Percentiles rank a stretch among this genome's conserved stretches.
Evolutionary conservation across 129 eudicot species (phyloP).

Genomic region (Erigeron canadensis): DNA sequence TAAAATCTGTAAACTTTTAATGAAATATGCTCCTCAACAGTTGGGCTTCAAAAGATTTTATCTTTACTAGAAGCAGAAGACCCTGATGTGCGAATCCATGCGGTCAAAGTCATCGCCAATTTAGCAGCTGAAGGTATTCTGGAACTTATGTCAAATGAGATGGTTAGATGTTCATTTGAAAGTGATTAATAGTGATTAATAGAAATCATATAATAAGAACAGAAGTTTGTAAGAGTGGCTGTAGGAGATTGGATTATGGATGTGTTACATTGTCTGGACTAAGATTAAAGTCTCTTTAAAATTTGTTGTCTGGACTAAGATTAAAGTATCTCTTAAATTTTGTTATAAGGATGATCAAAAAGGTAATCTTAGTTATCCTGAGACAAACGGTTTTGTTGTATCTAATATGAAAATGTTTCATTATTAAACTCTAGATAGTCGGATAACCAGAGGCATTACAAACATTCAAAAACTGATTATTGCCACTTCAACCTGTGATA

Average conservation of each 20-base stretch:
- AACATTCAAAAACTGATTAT: not conserved
- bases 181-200: not conserved
- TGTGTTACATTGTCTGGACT: not conserved
- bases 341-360: not conserved
- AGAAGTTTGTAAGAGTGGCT: not conserved
- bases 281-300: not conserved
- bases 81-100: conserved; percentile 90
- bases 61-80: conserved; percentile 85
- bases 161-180: conserved; percentile 2
- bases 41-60: conserved; percentile 84
- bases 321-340: conserved; percentile 7
- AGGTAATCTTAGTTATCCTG: not conserved
- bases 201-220: not conserved
- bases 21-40: conserved; percentile 34
- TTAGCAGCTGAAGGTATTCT: conserved; percentile 92
- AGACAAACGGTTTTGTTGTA: not conserved
- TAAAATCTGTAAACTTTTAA: not conserved
- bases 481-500: not conserved
- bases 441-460: not conserved
- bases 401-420: not conserved
- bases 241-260: not conserved
- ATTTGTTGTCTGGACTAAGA: not conserved
- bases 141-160: conserved; percentile 1
- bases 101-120: conserved; percentile 93
- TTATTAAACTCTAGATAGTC: not conserved